Evolutionary conservation across 176 grass and related monocot genomes (phyloP).

Genomic region (Carex scoparia): DNA sequence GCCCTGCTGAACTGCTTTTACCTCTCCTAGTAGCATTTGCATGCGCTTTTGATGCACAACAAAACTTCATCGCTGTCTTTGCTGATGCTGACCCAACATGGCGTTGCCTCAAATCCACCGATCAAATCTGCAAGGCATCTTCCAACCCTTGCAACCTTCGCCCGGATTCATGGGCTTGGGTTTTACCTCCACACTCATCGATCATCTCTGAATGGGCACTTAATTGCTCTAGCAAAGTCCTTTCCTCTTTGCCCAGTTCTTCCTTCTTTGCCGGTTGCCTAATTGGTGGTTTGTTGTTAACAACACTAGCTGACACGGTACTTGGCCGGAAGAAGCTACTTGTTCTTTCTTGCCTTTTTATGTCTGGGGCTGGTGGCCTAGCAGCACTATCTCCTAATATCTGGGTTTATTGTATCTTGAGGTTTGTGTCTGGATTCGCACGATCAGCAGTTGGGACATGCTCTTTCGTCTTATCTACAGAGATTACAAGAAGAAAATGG

Average conservation of each 20-base stretch:
- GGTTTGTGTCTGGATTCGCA: slow-evolving; percentile 57
- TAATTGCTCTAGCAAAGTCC: slow-evolving; percentile 45
- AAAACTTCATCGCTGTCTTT: slow-evolving; percentile 80
- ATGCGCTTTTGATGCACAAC: slow-evolving; percentile 81
- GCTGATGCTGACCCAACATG: slow-evolving; percentile 65
- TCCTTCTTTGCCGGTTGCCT: slow-evolving; percentile 69
- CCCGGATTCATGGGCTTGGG: slow-evolving; percentile 49
- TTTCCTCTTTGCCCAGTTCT: slow-evolving; percentile 62
- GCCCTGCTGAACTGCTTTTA: slow-evolving; percentile 35
- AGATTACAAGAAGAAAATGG: slow-evolving; percentile 52
- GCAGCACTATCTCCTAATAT: slow-evolving; percentile 54
- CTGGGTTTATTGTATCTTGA: slow-evolving; percentile 61
- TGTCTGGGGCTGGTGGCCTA: slow-evolving; percentile 53
- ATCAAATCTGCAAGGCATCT: slow-evolving; percentile 20
- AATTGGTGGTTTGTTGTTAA: slow-evolving; percentile 57
- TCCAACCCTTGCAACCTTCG: slow-evolving; percentile 43
- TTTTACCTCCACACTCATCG: slow-evolving; percentile 27
- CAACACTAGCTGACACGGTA: slow-evolving; percentile 64
- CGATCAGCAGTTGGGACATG: slow-evolving; percentile 51
- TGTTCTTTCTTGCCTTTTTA: slow-evolving; percentile 32
- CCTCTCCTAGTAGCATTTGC: slow-evolving; percentile 54
- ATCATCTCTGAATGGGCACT: slow-evolving; percentile 71
- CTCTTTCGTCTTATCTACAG: slow-evolving; percentile 56
- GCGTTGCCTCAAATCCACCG: slow-evolving; percentile 41
- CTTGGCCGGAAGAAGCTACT: slow-evolving; percentile 70